Evolutionary conservation across 768 basidiomycete genomes (phyloP).

Genomic region (Pisolithus tinctorius): DNA sequence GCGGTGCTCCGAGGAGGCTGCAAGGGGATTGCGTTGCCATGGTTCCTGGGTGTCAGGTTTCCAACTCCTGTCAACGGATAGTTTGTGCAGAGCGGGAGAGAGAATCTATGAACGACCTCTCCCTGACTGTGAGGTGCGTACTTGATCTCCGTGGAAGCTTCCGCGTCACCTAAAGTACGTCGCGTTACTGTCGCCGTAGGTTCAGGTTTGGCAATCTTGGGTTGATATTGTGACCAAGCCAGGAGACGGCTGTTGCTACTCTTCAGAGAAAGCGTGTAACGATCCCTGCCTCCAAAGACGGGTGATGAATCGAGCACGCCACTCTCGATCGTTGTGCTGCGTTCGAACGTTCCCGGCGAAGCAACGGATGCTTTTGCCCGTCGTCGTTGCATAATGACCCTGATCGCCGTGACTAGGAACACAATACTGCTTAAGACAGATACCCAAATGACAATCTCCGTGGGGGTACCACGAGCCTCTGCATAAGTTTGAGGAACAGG

Average conservation of each 20-base stretch:
- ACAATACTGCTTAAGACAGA: slow-evolving; percentile 45
- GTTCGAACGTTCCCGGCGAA: too few species aligned
- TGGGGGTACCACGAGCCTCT: slow-evolving; percentile 36
- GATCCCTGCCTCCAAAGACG: slow-evolving; percentile 72
- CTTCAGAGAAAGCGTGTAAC: slow-evolving; percentile 33
- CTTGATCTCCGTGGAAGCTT: slow-evolving; percentile 4
- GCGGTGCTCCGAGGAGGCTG: slow-evolving; percentile 38
- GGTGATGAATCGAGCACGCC: slow-evolving; percentile 54
- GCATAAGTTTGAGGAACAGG: slow-evolving; percentile 5
- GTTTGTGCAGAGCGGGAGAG: neutral
- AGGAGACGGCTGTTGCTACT: slow-evolving; percentile 39
- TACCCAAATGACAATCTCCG: slow-evolving; percentile 45
- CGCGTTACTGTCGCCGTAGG: slow-evolving; percentile 19
- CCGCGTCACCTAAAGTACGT: slow-evolving; percentile 14
- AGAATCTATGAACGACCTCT: neutral
- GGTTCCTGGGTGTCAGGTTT: slow-evolving; percentile 13
- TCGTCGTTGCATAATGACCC: slow-evolving; percentile 47
- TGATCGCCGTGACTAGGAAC: slow-evolving; percentile 43
- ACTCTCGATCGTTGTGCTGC: slow-evolving; percentile 30
- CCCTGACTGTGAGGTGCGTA: slow-evolving; percentile 4
- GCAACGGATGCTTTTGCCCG: too few species aligned
- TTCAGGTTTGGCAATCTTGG: slow-evolving; percentile 25
- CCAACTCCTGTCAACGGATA: slow-evolving; percentile 22
- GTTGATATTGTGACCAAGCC: slow-evolving; percentile 52
- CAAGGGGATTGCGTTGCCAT: slow-evolving; percentile 22